Base-by-base conservation (phyloP, 2,329 filamentous ascomycete species). In the Talaromyces sp. region DNA sequence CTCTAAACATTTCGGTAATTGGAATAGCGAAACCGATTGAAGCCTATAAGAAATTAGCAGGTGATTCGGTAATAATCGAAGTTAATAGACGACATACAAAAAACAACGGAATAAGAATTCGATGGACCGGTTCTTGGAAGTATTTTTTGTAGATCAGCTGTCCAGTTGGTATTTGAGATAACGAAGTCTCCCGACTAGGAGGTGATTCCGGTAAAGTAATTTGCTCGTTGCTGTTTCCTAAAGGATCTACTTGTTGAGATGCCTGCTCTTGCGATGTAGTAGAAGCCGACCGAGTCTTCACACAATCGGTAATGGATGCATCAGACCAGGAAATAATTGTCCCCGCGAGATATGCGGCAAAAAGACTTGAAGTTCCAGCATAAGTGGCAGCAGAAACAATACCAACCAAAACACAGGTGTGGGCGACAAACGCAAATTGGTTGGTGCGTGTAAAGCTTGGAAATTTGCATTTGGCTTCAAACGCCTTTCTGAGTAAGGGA, bases 11-110 rank as follows among this genome's bases (percentile, higher is more conserved):
- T 6, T 84, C 75, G 0, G 82, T 84, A 32, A 93, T 88, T 0
- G 90, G 90, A 1, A 95, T 89, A 0, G 90, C 88, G 70, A 93
- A 93, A 0, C 90, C 90, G 39, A 93, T 88, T 0, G 83, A 85
- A 2, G 82, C 71, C 72, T 75, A 27, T 47, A 6, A 11, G 15
- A 33, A 22, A 9, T 53, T 32, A 62, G 57, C 60, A 52, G 36
- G 25, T 10, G 28, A 25, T 11, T 42, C 19, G 9, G 19, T 19
- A n/a, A 42, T 33, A 32, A n/a, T 27, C 22, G 13, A 39, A 4
- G 42, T 44, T 30, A 3, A 30, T 13, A 56, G 58, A 9, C 9
- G 9, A 69, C 82, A 73, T 69, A 85, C 89, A 68, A 93, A 93
- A 74, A 93, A 92, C 61, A 91, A 82, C 0, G 90, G 89, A 56